A percentile compares a stretch with the other conserved stretches of the same genome.
Conservation (phyloP, 345 rosid genomes). For the Gossypium rotundifolium region DNA sequence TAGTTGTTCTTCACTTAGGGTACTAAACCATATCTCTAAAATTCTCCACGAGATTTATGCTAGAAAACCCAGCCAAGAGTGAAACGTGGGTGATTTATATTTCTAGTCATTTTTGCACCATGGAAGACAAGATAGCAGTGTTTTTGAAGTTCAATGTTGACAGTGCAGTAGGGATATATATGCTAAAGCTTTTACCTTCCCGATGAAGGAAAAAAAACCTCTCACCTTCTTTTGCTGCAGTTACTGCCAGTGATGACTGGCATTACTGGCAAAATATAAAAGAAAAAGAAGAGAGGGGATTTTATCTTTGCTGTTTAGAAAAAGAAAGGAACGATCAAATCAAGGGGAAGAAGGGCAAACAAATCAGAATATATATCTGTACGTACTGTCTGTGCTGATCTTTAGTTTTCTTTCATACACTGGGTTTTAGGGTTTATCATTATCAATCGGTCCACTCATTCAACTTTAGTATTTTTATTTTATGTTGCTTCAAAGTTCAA, state of each 20-base stretch:
- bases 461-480: no score
- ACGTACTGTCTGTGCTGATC: not conserved
- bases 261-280: slow-evolving; percentile 40
- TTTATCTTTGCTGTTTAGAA: not conserved
- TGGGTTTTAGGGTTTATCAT: not conserved
- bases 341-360: slow-evolving; percentile 15
- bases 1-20: slow-evolving; percentile 8
- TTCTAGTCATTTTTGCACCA: not conserved
- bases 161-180: not conserved
- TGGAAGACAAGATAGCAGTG: not conserved
- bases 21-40: slow-evolving; percentile 24
- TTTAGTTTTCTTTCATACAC: not conserved
- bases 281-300: not conserved
- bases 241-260: slow-evolving; percentile 59
- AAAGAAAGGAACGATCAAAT: slow-evolving; percentile 50
- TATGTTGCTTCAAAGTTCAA: not conserved
- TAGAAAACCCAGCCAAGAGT: slow-evolving; percentile 24
- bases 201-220: slow-evolving; percentile 45
- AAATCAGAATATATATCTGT: not conserved
- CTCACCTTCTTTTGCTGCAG: slow-evolving; percentile 35
- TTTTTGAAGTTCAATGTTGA: not conserved
- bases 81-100: slow-evolving; percentile 5
- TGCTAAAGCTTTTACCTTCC: slow-evolving; percentile 58
- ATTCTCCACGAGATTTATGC: slow-evolving; percentile 92
- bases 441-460: no score